phyloP scores from a whole-genome alignment of 1,139 yeast genomes.

The Geotrichum klebahnii region DNA sequence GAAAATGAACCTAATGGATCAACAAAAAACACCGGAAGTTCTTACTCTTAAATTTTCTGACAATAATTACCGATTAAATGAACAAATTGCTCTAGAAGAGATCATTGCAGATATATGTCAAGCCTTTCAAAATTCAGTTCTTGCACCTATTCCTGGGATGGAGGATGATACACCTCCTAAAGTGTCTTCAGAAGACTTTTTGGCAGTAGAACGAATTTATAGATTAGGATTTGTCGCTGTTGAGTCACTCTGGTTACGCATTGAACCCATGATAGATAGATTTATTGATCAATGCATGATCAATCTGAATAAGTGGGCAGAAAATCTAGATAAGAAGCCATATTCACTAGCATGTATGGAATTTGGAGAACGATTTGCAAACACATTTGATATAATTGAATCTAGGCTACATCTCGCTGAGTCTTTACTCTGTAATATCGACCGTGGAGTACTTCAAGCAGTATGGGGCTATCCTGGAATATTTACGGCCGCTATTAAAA shows the following conservation, averaged over 20 bases:
- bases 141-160: too few relatives aligned
- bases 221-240: background rate
- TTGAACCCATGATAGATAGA: background rate
- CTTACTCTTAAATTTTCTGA: too few relatives aligned
- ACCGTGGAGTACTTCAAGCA: background rate
- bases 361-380: background rate
- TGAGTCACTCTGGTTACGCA: background rate
- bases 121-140: too few relatives aligned
- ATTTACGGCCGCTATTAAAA: too few relatives aligned
- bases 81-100: too few relatives aligned
- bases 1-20: too few relatives aligned
- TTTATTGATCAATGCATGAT: background rate
- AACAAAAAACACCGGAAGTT: too few relatives aligned
- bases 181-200: background rate
- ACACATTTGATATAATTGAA: background rate
- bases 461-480: background rate
- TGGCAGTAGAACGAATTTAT: background rate
- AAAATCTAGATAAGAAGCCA: background rate
- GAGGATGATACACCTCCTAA: background rate
- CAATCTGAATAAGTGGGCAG: background rate
- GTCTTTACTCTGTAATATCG: background rate
- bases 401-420: background rate
- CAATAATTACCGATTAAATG: too few relatives aligned
- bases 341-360: background rate
- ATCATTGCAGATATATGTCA: too few relatives aligned